Conservation (phyloP, 306 rosid species). For the Malus sieversii region DNA sequence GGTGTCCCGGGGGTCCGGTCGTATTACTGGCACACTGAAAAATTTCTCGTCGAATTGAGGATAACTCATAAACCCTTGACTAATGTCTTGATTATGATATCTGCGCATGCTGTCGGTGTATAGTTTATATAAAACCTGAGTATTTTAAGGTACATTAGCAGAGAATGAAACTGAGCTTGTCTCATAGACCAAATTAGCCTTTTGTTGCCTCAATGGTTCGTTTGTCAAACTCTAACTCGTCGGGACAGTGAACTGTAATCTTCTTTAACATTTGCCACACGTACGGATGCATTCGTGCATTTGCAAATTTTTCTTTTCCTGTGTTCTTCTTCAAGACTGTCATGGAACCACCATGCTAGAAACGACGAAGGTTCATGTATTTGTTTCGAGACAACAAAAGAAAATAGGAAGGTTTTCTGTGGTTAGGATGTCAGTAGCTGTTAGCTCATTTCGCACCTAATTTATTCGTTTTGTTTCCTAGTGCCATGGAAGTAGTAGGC, state of each 20-base stretch:
- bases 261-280: background rate
- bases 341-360: background rate
- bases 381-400: background rate
- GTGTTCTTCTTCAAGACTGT: background rate
- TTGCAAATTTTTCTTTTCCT: background rate
- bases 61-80: constrained; percentile 25
- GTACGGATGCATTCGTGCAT: constrained; percentile 9
- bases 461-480: background rate
- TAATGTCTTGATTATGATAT: constrained; percentile 20
- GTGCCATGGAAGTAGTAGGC: background rate
- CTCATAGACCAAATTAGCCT: background rate
- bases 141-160: background rate
- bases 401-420: background rate
- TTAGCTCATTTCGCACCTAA: background rate
- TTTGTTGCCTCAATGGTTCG: constrained; percentile 18
- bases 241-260: constrained; percentile 13
- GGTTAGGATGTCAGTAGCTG: background rate
- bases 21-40: too few species aligned
- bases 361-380: background rate
- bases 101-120: constrained; percentile 17
- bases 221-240: constrained; percentile 2
- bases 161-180: background rate
- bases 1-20: too few species aligned
- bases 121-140: background rate
- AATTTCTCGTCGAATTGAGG: background rate